Evolutionary conservation across 2,329 filamentous ascomycete species (phyloP).

Genomic region (Alternaria arbusti): DNA sequence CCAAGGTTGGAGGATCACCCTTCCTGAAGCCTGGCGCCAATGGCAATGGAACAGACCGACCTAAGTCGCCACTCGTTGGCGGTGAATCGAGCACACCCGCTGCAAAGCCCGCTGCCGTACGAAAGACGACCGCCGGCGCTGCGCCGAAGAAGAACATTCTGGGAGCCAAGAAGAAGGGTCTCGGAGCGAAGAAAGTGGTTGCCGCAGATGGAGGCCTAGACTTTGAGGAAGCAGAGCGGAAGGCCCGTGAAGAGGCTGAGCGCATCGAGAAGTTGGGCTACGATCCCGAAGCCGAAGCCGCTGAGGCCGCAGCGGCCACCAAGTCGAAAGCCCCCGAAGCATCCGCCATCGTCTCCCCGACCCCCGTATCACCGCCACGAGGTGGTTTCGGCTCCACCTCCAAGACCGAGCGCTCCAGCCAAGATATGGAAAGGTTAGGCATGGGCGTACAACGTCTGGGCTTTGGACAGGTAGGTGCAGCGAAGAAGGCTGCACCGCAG

Average conservation of each 20-base stretch:
- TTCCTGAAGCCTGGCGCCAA: slow-evolving; percentile 76
- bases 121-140: slow-evolving; percentile 70
- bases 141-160: slow-evolving; percentile 85
- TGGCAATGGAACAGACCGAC: slow-evolving; percentile 69
- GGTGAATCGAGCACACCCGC: slow-evolving; percentile 59
- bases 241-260: slow-evolving; percentile 96
- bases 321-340: slow-evolving; percentile 54
- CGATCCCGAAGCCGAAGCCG: slow-evolving; percentile 82
- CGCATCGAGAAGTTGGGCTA: slow-evolving; percentile 95
- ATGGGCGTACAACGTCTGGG: slow-evolving; percentile 87
- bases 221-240: slow-evolving; percentile 96
- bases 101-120: slow-evolving; percentile 80
- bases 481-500: slow-evolving; percentile 61
- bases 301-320: slow-evolving; percentile 40
- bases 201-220: slow-evolving; percentile 72
- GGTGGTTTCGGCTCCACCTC: slow-evolving; percentile 68
- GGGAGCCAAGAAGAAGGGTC: slow-evolving; percentile 71
- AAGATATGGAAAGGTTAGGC: slow-evolving; percentile 85
- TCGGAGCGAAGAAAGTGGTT: slow-evolving; percentile 74
- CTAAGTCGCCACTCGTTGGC: slow-evolving; percentile 76
- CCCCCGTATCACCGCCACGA: slow-evolving; percentile 72
- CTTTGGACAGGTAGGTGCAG: slow-evolving; percentile 81
- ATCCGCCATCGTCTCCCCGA: slow-evolving; percentile 74
- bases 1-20: slow-evolving; percentile 77
- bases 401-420: slow-evolving; percentile 63